These are phyloP conservation scores for Nicotiana rustica DNA, from an alignment of 305 asterid species.

Conservation along the genomic window DNA sequence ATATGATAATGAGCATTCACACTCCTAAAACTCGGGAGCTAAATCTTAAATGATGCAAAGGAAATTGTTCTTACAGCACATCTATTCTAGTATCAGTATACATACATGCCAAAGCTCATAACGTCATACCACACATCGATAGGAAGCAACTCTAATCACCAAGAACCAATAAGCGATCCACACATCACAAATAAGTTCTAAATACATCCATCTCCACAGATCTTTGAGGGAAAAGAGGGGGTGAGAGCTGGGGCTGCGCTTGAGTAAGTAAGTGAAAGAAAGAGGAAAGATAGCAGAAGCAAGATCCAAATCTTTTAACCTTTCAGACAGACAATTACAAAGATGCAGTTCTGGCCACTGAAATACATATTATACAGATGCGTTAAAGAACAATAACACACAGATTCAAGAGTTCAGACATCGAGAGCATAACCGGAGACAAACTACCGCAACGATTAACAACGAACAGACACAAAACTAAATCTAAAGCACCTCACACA, in stretches of 20 bases:
- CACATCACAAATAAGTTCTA: not conserved
- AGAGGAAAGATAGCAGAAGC: constrained; percentile 18
- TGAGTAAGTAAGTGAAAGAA: not conserved
- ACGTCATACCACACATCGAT: not conserved
- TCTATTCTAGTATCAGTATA: not conserved
- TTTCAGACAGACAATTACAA: not conserved
- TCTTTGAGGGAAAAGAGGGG: constrained; percentile 12
- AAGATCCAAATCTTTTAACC: not conserved
- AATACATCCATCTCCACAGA: constrained; percentile 12
- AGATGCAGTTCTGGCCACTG: not conserved
- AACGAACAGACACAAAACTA: constrained; percentile 5
- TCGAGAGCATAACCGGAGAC: constrained; percentile 2
- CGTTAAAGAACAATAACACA: constrained; percentile 3
- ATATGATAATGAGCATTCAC: not conserved
- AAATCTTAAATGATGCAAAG: not conserved
- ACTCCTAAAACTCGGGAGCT: not conserved
- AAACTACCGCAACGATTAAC: constrained; percentile 23
- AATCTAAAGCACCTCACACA: constrained; percentile 10
- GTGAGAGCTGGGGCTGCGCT: not conserved
- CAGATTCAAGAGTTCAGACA: constrained; percentile 10
- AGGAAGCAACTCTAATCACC: not conserved
- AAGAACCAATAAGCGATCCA: not conserved
- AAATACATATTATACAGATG: constrained; percentile 15
- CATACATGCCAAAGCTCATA: not conserved
- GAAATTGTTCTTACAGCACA: not conserved